Evolutionary conservation across 2,329 filamentous ascomycete genomes (phyloP).

Genomic region (Microcera coccophila): DNA sequence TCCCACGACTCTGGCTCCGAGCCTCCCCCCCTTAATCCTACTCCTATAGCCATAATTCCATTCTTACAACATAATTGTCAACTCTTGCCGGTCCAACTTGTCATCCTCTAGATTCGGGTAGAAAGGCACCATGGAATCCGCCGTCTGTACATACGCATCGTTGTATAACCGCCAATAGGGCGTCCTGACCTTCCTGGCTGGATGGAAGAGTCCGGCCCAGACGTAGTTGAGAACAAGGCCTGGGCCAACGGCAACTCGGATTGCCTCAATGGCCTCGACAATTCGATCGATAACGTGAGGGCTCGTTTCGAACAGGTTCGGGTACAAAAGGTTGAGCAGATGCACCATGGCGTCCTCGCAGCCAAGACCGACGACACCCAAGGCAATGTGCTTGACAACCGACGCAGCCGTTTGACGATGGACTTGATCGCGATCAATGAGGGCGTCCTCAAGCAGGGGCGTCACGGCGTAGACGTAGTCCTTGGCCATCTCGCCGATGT

Average conservation of each 20-base stretch:
- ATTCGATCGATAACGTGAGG: slow-evolving; percentile 98
- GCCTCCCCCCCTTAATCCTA: slow-evolving; percentile 7
- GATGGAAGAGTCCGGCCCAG: slow-evolving; percentile 96
- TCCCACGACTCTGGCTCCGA: slow-evolving; percentile 11
- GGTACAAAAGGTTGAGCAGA: slow-evolving; percentile 90
- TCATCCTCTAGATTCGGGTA: slow-evolving; percentile 86
- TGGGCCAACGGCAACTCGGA: slow-evolving; percentile 87
- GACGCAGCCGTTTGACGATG: slow-evolving; percentile 94
- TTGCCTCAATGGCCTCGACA: slow-evolving; percentile 93
- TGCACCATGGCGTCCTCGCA: slow-evolving; percentile 99
- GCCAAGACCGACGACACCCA: slow-evolving; percentile 94
- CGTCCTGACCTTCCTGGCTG: slow-evolving; percentile 85
- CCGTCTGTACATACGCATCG: slow-evolving; percentile 88
- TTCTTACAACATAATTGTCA: slow-evolving; percentile 73
- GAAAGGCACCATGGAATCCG: slow-evolving; percentile 94
- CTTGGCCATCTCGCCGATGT: slow-evolving; percentile 99
- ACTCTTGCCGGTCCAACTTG: slow-evolving; percentile 70
- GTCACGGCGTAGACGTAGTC: slow-evolving; percentile 99
- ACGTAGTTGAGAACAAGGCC: slow-evolving; percentile 96
- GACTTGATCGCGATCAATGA: slow-evolving; percentile 97
- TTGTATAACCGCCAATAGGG: slow-evolving; percentile 98
- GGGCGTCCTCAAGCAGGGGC: slow-evolving; percentile 88
- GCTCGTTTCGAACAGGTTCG: slow-evolving; percentile 95
- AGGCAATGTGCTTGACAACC: slow-evolving; percentile 95
- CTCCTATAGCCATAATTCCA: slow-evolving; percentile 6